phyloP scores from a whole-genome alignment of 2,329 filamentous ascomycete species.

The Harringtonia aguacate region DNA sequence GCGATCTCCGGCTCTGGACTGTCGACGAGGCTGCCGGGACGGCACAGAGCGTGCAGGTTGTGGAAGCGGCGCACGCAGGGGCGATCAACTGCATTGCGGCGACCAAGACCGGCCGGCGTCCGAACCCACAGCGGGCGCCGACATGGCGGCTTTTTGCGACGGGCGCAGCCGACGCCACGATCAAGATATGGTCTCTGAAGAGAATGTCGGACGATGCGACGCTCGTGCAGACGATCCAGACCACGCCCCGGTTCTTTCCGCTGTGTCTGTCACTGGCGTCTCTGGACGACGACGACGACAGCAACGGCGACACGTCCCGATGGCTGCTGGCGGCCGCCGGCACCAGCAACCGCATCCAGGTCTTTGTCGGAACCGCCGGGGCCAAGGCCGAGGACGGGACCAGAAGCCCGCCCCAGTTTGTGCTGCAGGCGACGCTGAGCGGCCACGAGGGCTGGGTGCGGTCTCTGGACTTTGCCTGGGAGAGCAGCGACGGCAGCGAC shows the following conservation, averaged over 20 bases:
- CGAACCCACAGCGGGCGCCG: slow-evolving; percentile 2
- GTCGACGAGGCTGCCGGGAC: slow-evolving; percentile 15
- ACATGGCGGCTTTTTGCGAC: slow-evolving; percentile 52
- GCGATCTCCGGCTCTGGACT: slow-evolving; percentile 64
- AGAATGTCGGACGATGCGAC: slow-evolving; percentile 40
- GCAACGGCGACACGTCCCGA: slow-evolving; percentile 33
- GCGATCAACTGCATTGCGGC: slow-evolving; percentile 61
- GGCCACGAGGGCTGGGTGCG: slow-evolving; percentile 95
- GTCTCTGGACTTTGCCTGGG: slow-evolving; percentile 66
- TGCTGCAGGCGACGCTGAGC: slow-evolving; percentile 62
- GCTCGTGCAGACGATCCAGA: slow-evolving; percentile 60
- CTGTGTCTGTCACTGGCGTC: slow-evolving; percentile 59
- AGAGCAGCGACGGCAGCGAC: slow-evolving; percentile 32
- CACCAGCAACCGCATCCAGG: slow-evolving; percentile 70
- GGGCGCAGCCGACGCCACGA: slow-evolving; percentile 68
- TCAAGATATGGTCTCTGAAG: slow-evolving; percentile 58
- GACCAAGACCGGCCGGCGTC: slow-evolving; percentile 2
- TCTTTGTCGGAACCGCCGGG: slow-evolving; percentile 47
- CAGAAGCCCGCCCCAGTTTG: slow-evolving; percentile 42
- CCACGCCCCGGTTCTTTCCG: slow-evolving; percentile 73
- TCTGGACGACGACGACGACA: slow-evolving; percentile 58
- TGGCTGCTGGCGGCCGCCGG: slow-evolving; percentile 75
- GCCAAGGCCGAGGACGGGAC: neutral
- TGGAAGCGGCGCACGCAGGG: slow-evolving; percentile 58
- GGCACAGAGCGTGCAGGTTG: slow-evolving; percentile 38